Percentiles rank a stretch among this genome's conserved stretches.
Conservation (phyloP, 139 green algal genomes). For the Tetradesmus lagerheimii region DNA sequence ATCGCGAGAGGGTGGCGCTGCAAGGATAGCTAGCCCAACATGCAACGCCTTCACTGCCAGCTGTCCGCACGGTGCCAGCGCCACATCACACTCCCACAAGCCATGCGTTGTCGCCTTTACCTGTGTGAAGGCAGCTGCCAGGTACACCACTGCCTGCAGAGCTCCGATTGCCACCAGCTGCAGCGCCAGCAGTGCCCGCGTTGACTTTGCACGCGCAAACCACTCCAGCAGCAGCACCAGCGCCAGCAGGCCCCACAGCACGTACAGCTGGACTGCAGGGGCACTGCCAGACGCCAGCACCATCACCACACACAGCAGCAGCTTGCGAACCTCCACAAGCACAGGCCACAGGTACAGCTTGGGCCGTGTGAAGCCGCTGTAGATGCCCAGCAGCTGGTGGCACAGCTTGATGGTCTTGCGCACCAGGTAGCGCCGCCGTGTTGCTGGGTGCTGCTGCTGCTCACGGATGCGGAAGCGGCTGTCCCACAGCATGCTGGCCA, state of each 20-base stretch:
- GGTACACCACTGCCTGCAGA: constrained; percentile 38
- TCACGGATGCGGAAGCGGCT: constrained; percentile 39
- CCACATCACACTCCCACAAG: neutral
- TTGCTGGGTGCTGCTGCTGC: constrained; percentile 42
- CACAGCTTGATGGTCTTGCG: constrained; percentile 38
- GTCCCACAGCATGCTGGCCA: constrained; percentile 44
- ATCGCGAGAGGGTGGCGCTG: too few species aligned
- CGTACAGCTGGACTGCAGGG: constrained; percentile 42
- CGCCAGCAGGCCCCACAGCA: constrained; percentile 45
- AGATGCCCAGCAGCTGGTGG: constrained; percentile 40
- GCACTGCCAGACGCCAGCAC: constrained; percentile 13
- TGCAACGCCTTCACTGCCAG: too few species aligned
- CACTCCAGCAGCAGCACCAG: constrained; percentile 42
- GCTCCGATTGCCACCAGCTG: constrained; percentile 39
- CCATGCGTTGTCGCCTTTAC: neutral
- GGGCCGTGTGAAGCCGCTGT: constrained; percentile 15
- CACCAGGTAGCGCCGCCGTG: constrained; percentile 30
- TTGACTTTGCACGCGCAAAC: neutral
- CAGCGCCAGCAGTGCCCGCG: constrained; percentile 23
- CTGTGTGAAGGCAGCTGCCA: constrained; percentile 46
- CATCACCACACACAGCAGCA: constrained; percentile 24
- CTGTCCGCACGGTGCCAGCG: too few species aligned
- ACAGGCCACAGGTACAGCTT: constrained; percentile 42
- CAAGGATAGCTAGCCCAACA: too few species aligned
- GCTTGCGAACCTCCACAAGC: constrained; percentile 27